Base-by-base conservation (phyloP, 2,329 filamentous ascomycete genomes). In the Camptophora hylomeconis region DNA sequence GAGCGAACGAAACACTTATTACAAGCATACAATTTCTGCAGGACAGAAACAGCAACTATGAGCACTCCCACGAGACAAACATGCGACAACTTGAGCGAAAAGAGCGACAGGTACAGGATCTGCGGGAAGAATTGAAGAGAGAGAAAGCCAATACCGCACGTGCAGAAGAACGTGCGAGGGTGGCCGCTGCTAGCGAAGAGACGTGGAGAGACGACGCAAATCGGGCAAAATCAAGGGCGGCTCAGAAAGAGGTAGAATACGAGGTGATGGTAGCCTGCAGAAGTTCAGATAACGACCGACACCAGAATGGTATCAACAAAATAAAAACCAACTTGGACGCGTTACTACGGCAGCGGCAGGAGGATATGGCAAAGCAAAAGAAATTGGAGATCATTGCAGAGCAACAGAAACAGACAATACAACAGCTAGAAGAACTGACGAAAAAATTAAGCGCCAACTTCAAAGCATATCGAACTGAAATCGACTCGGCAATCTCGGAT, bases 81-180 rank as follows among this genome's bases (percentile, higher is more conserved):
- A 47, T 58, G 9, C 53, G 51, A 17, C 57, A 60, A n/a, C 52
- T 64, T 20, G 46, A 53, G 10, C 53, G 58, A 24, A 62, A 60
- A 37, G 61, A 65, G 35, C 50, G 57, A 21, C 62, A 61, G 37
- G 55, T 64, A 6, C 57, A 63, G 30, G 60, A 63, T 21, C 35
- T 64, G 38, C 39, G 49, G 36, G 42, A 48, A 40, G 38, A 47
- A 37, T 34, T 61, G 5, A 47, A 56, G n/a, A 45, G 39, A 15
- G 60, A 65, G 38, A 55, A 54, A 30, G 41, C 49, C 15, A 52
- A 55, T 34, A 50, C 60, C 13, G 41, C 50, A 2, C 46, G 48
- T 7, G 56, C 58, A 3, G 59, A 64, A 35, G 47, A 44, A 18
- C 50, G 54, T 24, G 52, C 58, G 7, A 32, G 31, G 7, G 39